Conservation (phyloP, 768 basidiomycete species). For the Suillus subalutaceus region DNA sequence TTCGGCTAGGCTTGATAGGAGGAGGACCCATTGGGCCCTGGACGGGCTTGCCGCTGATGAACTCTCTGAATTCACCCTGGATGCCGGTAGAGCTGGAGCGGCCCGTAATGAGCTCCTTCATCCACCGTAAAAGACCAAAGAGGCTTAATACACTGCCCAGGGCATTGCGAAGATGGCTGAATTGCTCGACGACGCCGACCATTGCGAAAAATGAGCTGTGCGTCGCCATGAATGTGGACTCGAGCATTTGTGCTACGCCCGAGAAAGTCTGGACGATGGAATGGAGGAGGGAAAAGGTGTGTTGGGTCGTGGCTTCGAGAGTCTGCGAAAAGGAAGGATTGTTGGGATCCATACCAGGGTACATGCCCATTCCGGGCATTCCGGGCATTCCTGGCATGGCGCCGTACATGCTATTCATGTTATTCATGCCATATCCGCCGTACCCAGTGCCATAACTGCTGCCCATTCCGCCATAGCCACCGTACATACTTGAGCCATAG, state of each 20-base stretch:
- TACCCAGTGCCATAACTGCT: slow-evolving; percentile 37
- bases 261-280: slow-evolving; percentile 95
- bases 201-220: slow-evolving; percentile 95
- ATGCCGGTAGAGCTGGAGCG: slow-evolving; percentile 45
- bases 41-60: slow-evolving; percentile 66
- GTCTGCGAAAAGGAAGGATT: slow-evolving; percentile 79
- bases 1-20: slow-evolving; percentile 72
- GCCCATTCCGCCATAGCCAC: slow-evolving; percentile 49
- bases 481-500: slow-evolving; percentile 33
- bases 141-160: slow-evolving; percentile 92
- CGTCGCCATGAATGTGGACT: slow-evolving; percentile 96
- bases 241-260: slow-evolving; percentile 96
- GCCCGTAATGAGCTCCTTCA: slow-evolving; percentile 63
- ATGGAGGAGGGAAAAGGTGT: slow-evolving; percentile 92
- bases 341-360: slow-evolving; percentile 48
- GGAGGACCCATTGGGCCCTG: slow-evolving; percentile 45
- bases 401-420: slow-evolving; percentile 51
- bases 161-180: slow-evolving; percentile 88
- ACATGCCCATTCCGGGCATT: slow-evolving; percentile 40
- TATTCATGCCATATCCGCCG: slow-evolving; percentile 54
- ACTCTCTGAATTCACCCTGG: slow-evolving; percentile 74
- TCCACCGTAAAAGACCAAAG: slow-evolving; percentile 88
- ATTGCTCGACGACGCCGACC: slow-evolving; percentile 96
- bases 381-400: slow-evolving; percentile 36
- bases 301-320: slow-evolving; percentile 86